Percentiles rank a stretch among this genome's conserved stretches.
These are phyloP conservation scores for Sophora flavescens DNA, from an alignment of 306 rosid species.

Conservation along the genomic window DNA sequence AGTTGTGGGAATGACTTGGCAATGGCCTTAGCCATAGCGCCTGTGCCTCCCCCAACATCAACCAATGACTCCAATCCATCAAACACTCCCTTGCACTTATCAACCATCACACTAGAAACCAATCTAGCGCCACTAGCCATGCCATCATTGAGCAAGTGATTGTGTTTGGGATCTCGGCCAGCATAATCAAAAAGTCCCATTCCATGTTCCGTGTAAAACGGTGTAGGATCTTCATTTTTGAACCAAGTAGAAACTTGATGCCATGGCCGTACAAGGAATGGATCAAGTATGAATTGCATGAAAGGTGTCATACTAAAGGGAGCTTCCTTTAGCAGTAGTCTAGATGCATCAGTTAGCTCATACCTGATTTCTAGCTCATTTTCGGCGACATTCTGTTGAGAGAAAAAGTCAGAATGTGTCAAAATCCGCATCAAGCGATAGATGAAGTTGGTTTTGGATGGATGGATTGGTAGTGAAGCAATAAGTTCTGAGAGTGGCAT, in stretches of 20 bases:
- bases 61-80: conserved; percentile 45
- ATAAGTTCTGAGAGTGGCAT: conserved; percentile 56
- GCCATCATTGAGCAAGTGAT: conserved; percentile 36
- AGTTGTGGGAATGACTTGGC: conserved; percentile 47
- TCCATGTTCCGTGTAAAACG: conserved; percentile 44
- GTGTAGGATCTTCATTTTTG: conserved; percentile 8
- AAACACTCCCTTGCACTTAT: no score
- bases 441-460: conserved; percentile 40
- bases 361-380: conserved; percentile 33
- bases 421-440: conserved; percentile 55
- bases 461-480: conserved; percentile 43
- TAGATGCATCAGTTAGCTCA: conserved; percentile 44
- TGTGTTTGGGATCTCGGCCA: not conserved
- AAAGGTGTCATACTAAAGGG: conserved; percentile 42
- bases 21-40: conserved; percentile 50
- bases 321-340: conserved; percentile 44
- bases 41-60: conserved; percentile 62
- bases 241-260: conserved; percentile 45
- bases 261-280: conserved; percentile 28
- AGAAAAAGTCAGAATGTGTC: conserved; percentile 51
- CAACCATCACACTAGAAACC: no score
- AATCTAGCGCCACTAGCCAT: conserved; percentile 48
- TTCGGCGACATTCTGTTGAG: not conserved
- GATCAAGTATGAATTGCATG: conserved; percentile 37
- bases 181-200: conserved; percentile 40